Conservation (phyloP, 257 asterid species). For the Ophiorrhiza pumila region DNA sequence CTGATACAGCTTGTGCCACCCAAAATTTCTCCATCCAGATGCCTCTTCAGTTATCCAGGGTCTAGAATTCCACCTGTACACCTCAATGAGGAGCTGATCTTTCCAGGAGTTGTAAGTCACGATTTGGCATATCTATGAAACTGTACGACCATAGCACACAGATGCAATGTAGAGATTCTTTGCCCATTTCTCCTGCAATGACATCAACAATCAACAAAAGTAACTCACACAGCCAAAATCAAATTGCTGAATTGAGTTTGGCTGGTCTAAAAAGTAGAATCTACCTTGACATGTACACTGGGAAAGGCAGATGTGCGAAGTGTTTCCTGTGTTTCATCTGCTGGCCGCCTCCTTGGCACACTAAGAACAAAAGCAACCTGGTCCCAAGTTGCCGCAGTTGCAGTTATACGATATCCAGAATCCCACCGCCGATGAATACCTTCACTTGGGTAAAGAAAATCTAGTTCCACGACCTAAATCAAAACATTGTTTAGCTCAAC, state of each 20-base stretch:
- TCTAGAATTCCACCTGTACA: slow-evolving; percentile 3
- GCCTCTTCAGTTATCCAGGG: slow-evolving; percentile 10
- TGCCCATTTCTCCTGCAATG: slow-evolving; percentile 33
- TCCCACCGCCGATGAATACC: slow-evolving; percentile 88
- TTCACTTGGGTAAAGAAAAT: slow-evolving; percentile 84
- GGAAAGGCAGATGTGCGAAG: slow-evolving; percentile 88
- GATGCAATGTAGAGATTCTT: slow-evolving; percentile 35
- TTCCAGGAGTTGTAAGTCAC: background rate
- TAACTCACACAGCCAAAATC: background rate
- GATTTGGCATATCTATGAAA: slow-evolving; percentile 40
- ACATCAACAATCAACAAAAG: background rate
- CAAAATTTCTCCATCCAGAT: slow-evolving; percentile 16
- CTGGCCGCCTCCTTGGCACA: slow-evolving; percentile 53
- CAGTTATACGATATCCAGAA: slow-evolving; percentile 68
- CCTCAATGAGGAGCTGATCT: slow-evolving; percentile 1
- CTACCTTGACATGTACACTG: slow-evolving; percentile 66
- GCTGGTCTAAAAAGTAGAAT: background rate
- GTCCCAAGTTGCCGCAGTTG: slow-evolving; percentile 73
- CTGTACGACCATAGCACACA: slow-evolving; percentile 37
- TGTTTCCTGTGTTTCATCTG: slow-evolving; percentile 84
- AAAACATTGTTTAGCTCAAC: background rate
- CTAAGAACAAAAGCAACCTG: slow-evolving; percentile 75
- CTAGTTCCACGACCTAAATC: slow-evolving; percentile 74
- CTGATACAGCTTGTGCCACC: slow-evolving; percentile 21
- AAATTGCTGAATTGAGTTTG: background rate